phyloP scores from a whole-genome alignment of 2,329 filamentous ascomycete genomes.

The Helminthosporium solani region DNA sequence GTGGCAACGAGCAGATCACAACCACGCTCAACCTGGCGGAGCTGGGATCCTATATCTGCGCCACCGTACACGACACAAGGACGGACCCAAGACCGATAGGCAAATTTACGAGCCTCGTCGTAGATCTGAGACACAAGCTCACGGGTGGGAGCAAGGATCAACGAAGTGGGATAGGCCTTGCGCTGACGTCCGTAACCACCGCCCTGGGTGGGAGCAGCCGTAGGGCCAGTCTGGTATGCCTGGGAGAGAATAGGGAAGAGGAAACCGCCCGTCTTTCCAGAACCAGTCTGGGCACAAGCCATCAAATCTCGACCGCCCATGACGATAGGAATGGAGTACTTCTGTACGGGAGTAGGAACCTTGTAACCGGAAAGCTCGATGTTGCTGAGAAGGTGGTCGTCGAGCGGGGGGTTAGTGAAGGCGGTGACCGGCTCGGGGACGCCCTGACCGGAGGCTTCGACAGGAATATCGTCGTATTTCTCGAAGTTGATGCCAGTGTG shows the following conservation, averaged over 20 bases:
- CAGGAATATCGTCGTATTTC: conserved; percentile 99
- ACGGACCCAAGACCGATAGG: conserved; percentile 97
- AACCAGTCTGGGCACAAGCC: conserved; percentile 99
- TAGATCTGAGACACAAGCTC: conserved; percentile 99
- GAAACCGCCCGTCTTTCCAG: conserved; percentile 99
- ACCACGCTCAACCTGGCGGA: conserved; percentile 95
- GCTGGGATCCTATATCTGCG: conserved; percentile 97
- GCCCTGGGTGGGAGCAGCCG: conserved; percentile 62
- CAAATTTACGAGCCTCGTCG: conserved; percentile 96
- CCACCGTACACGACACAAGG: conserved; percentile 98
- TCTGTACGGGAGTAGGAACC: conserved; percentile 94
- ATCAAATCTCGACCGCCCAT: conserved; percentile 97
- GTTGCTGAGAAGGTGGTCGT: conserved; percentile 89
- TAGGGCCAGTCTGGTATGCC: conserved; percentile 87
- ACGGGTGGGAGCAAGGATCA: conserved; percentile 95
- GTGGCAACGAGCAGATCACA: conserved; percentile 97
- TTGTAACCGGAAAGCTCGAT: conserved; percentile 94
- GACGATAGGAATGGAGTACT: conserved; percentile 99
- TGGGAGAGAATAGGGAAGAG: conserved; percentile 99
- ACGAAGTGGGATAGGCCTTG: conserved; percentile 94
- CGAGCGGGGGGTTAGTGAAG: conserved; percentile 93
- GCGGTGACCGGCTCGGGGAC: conserved; percentile 87
- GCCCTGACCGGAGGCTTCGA: conserved; percentile 91
- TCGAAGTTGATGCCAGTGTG: conserved; percentile 99
- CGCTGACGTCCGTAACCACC: conserved; percentile 83